These are phyloP conservation scores for Leccinum variicolor DNA, from an alignment of 768 basidiomycete species.

Conservation along the genomic window DNA sequence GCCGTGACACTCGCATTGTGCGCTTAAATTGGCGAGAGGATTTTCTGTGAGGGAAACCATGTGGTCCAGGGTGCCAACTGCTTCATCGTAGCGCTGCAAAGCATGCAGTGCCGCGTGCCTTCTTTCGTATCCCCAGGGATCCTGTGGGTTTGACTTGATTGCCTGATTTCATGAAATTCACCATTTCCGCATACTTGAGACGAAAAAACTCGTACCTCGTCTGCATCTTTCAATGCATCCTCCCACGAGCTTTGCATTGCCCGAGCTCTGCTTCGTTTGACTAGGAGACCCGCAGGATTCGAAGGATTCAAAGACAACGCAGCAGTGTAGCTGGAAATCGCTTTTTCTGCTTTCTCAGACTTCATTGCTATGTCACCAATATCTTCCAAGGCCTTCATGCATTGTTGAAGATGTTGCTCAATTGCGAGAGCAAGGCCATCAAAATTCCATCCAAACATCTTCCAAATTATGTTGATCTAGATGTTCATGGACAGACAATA, in stretches of 20 bases:
- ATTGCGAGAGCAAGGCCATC: too few relatives aligned
- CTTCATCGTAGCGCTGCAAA: neutral
- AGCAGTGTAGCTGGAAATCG: too few relatives aligned
- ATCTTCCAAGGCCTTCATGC: too few relatives aligned
- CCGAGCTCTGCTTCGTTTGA: conserved; percentile 4
- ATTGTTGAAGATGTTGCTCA: too few relatives aligned
- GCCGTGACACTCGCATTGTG: neutral
- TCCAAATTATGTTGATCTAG: too few relatives aligned
- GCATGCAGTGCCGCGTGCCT: neutral
- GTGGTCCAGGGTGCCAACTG: neutral
- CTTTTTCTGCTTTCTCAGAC: too few relatives aligned
- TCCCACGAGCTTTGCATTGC: neutral
- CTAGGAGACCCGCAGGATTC: neutral
- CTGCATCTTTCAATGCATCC: conserved; percentile 8
- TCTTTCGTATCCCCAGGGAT: neutral
- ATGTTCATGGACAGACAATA: too few relatives aligned
- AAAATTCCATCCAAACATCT: too few relatives aligned
- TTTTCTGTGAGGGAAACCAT: neutral
- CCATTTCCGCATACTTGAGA: too few relatives aligned
- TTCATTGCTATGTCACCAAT: too few relatives aligned
- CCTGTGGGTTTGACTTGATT: neutral
- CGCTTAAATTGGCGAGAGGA: neutral
- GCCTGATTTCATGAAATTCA: neutral
- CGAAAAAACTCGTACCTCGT: neutral
- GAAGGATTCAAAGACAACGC: neutral